Evolutionary conservation across 768 basidiomycete genomes (phyloP).

Genomic region (Rubroboletus satanas): DNA sequence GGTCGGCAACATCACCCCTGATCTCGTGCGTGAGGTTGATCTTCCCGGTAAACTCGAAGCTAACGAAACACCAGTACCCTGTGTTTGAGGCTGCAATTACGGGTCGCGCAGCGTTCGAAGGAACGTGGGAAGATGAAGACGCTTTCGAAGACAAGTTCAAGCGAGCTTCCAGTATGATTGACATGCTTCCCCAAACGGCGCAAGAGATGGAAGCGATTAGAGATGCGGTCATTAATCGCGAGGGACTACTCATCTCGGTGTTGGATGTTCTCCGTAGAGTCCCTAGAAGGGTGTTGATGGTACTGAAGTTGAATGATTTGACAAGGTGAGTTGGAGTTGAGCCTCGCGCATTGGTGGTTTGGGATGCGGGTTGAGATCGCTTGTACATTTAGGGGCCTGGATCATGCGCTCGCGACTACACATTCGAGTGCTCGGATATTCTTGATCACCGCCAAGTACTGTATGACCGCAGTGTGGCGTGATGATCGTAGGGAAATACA

Average conservation of each 20-base stretch:
- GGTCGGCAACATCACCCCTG: slow-evolving; percentile 87
- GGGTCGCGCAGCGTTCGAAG: slow-evolving; percentile 69
- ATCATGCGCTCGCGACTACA: slow-evolving; percentile 84
- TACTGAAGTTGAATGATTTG: slow-evolving; percentile 82
- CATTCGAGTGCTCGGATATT: slow-evolving; percentile 86
- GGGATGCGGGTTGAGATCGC: neutral
- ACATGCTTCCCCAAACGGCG: slow-evolving; percentile 65
- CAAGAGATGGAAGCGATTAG: slow-evolving; percentile 81
- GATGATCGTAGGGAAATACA: slow-evolving; percentile 58
- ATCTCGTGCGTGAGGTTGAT: slow-evolving; percentile 53
- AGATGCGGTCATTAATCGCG: slow-evolving; percentile 74
- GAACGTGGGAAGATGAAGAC: slow-evolving; percentile 45
- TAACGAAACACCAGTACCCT: slow-evolving; percentile 59
- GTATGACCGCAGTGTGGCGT: slow-evolving; percentile 73
- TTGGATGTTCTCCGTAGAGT: slow-evolving; percentile 85
- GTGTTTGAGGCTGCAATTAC: slow-evolving; percentile 95
- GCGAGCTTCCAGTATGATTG: slow-evolving; percentile 75
- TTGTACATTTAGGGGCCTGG: slow-evolving; percentile 57
- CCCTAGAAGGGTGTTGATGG: slow-evolving; percentile 80
- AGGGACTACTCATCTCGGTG: slow-evolving; percentile 80
- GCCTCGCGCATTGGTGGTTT: neutral
- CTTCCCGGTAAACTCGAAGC: neutral
- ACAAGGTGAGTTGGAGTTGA: slow-evolving; percentile 48
- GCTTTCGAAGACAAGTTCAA: slow-evolving; percentile 36
- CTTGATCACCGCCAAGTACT: slow-evolving; percentile 87